Evolutionary conservation across 495 filamentous ascomycete genomes (phyloP).

Genomic region (Monascus purpureus): DNA sequence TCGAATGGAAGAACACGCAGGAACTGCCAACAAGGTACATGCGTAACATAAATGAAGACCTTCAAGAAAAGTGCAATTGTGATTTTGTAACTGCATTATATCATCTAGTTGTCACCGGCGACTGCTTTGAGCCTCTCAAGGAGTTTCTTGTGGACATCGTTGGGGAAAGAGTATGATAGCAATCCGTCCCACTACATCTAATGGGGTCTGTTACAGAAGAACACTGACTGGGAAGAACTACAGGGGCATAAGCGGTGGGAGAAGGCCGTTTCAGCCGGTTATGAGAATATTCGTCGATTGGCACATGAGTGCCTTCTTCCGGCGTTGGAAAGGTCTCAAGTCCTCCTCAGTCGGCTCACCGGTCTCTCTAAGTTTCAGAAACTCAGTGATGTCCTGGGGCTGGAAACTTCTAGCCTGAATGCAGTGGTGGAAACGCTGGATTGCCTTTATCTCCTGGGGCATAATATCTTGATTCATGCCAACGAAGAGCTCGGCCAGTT

Average conservation of each 20-base stretch:
- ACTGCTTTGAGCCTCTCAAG: slow-evolving; percentile 58
- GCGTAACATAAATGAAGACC: slow-evolving; percentile 53
- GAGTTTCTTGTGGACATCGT: slow-evolving; percentile 88
- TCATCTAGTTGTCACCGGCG: slow-evolving; percentile 74
- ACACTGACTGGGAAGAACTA: background rate
- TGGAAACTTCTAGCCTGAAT: slow-evolving; percentile 45
- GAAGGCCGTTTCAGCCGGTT: slow-evolving; percentile 62
- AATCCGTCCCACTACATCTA: slow-evolving; percentile 1
- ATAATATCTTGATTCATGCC: slow-evolving; percentile 55
- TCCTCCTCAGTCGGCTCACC: slow-evolving; percentile 73
- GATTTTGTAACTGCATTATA: slow-evolving; percentile 65
- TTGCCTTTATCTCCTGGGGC: slow-evolving; percentile 56
- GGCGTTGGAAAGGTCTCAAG: slow-evolving; percentile 65
- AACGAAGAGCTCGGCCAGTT: slow-evolving; percentile 73
- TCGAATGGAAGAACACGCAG: slow-evolving; percentile 68
- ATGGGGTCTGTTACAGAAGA: no score
- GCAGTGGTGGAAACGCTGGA: slow-evolving; percentile 54
- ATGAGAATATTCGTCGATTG: slow-evolving; percentile 61
- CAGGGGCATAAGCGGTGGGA: slow-evolving; percentile 95
- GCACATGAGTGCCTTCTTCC: slow-evolving; percentile 80
- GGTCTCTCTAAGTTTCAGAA: slow-evolving; percentile 73
- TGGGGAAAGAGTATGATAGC: slow-evolving; percentile 53
- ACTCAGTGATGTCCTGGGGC: slow-evolving; percentile 49
- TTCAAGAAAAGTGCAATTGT: slow-evolving; percentile 42
- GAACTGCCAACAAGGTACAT: slow-evolving; percentile 70